Evolutionary conservation across 345 rosid species (phyloP).

Genomic region (Salix brachista): DNA sequence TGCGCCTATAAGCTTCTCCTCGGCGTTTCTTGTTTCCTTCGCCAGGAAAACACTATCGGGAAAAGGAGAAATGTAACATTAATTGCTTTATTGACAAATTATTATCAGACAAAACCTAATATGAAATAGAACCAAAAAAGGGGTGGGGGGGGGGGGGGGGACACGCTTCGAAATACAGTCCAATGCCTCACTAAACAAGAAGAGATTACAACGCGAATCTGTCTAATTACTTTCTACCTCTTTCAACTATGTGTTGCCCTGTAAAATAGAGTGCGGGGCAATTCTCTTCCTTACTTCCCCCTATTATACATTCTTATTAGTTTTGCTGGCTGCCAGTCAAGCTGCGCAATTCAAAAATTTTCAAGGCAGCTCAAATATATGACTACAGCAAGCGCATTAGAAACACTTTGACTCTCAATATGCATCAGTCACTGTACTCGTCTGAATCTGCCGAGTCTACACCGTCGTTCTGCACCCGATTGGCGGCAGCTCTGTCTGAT

Average conservation of each 20-base stretch:
- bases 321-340: background rate
- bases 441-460: constrained; percentile 54
- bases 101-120: background rate
- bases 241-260: background rate
- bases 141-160: background rate
- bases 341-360: constrained; percentile 23
- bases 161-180: background rate
- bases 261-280: background rate
- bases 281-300: background rate
- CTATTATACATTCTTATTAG: background rate
- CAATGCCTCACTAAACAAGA: constrained; percentile 6
- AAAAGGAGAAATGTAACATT: background rate
- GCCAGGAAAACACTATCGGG: background rate
- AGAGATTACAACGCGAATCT: constrained; percentile 9
- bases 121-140: background rate
- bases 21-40: background rate
- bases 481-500: constrained; percentile 39
- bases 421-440: constrained; percentile 64
- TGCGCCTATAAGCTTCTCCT: background rate
- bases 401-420: background rate
- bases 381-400: constrained; percentile 8
- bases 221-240: constrained; percentile 12
- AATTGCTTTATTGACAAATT: constrained; percentile 9
- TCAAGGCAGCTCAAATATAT: background rate
- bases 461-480: constrained; percentile 33